Evolutionary conservation across 202 grass and related monocot genomes (phyloP).

Genomic region (Schoenoplectus tabernaemontani): DNA sequence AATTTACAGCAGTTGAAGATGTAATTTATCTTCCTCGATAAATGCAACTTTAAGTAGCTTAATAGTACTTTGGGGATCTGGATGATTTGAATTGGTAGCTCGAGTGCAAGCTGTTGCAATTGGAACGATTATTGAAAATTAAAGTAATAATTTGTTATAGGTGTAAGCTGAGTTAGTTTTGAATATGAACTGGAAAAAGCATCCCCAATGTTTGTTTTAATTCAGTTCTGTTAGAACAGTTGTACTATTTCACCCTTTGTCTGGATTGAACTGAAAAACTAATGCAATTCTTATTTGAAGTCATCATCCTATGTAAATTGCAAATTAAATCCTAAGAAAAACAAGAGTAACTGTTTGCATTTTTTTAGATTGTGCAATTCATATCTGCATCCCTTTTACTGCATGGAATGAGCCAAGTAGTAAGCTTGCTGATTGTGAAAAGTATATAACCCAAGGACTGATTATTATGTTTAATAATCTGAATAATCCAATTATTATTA

Average conservation of each 20-base stretch:
- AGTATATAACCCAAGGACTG: not conserved
- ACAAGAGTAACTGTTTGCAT: not conserved
- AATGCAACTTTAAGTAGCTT: not conserved
- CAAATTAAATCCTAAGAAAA: not conserved
- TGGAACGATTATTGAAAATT: no score
- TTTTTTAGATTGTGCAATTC: not conserved
- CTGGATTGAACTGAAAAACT: not conserved
- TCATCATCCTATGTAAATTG: not conserved
- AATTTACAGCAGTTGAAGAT: not conserved
- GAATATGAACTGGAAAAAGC: not conserved
- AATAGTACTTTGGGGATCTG: not conserved
- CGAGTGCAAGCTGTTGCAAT: no score
- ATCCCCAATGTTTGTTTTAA: not conserved
- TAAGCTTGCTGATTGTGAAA: not conserved
- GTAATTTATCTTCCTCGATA: not conserved
- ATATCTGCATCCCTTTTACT: not conserved
- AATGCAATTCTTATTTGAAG: not conserved
- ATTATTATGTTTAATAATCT: no score
- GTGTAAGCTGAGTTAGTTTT: not conserved
- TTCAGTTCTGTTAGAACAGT: not conserved
- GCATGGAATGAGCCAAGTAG: not conserved
- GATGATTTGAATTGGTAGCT: no score
- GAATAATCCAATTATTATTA: no score
- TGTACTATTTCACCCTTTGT: not conserved
- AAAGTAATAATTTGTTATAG: not conserved